Conservation (phyloP, 2,329 filamentous ascomycete genomes). For the Arthrobotrys entomopaga region DNA sequence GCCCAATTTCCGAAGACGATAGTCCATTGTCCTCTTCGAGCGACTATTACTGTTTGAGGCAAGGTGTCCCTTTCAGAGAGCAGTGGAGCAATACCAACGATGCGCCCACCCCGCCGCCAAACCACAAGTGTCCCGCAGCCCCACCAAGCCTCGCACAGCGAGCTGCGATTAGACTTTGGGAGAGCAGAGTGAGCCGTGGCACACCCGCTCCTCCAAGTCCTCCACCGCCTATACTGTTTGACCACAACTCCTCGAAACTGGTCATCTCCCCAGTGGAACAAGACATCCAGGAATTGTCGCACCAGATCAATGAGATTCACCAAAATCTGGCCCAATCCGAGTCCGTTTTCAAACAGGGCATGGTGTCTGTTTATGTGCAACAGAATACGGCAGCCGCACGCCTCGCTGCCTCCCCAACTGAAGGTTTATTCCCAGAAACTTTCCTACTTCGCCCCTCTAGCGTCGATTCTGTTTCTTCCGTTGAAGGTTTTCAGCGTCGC, state of each 20-base stretch:
- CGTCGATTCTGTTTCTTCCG: slow-evolving; percentile 44
- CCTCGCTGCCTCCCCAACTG: slow-evolving; percentile 46
- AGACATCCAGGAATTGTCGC: slow-evolving; percentile 48
- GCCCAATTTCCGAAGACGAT: slow-evolving; percentile 28
- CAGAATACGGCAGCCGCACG: slow-evolving; percentile 50
- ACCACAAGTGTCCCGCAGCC: slow-evolving; percentile 27
- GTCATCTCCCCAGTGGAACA: slow-evolving; percentile 34
- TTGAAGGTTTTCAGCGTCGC: slow-evolving; percentile 35
- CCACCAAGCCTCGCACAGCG: slow-evolving; percentile 41
- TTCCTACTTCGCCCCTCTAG: slow-evolving; percentile 40
- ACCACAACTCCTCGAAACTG: slow-evolving; percentile 21
- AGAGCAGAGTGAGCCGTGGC: slow-evolving; percentile 38
- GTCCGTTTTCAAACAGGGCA: slow-evolving; percentile 49
- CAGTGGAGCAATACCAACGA: slow-evolving; percentile 37
- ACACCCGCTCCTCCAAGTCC: slow-evolving; percentile 49
- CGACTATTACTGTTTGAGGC: slow-evolving; percentile 48
- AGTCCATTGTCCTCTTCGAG: slow-evolving; percentile 43
- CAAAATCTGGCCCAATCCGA: slow-evolving; percentile 49
- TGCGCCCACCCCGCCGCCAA: slow-evolving; percentile 48
- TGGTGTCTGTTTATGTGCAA: slow-evolving; percentile 54
- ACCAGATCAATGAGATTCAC: slow-evolving; percentile 52
- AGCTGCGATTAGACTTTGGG: slow-evolving; percentile 47
- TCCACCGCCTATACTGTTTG: slow-evolving; percentile 1
- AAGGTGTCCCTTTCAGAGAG: slow-evolving; percentile 32
- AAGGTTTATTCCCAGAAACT: slow-evolving; percentile 15